Percentiles rank a stretch among this genome's conserved stretches.
Conservation (phyloP, 2,329 filamentous ascomycete species). For the Colletotrichum limetticola region DNA sequence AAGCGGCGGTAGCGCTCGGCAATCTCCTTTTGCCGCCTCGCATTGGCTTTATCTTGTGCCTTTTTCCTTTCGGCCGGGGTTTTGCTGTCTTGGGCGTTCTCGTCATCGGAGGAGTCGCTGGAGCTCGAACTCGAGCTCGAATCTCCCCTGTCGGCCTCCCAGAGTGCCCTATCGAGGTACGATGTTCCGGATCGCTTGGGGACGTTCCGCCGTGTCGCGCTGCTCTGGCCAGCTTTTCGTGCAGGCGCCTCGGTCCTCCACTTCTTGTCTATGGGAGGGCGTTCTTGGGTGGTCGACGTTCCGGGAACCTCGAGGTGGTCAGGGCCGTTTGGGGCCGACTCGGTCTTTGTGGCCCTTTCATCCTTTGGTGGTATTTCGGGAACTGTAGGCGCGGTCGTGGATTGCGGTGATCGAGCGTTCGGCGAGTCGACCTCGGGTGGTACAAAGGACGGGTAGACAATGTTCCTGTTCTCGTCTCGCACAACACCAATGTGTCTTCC, state of each 20-base stretch:
- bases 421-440: conserved; percentile 43
- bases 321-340: conserved; percentile 29
- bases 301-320: not conserved
- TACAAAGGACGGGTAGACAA: conserved; percentile 46
- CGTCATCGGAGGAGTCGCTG: conserved; percentile 41
- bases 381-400: not conserved
- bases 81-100: conserved; percentile 1
- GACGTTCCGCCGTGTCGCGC: conserved; percentile 32
- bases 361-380: not conserved
- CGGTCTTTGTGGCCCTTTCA: conserved; percentile 20
- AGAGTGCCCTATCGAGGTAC: conserved; percentile 42
- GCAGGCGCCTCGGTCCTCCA: conserved; percentile 38
- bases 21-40: conserved; percentile 23
- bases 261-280: conserved; percentile 37
- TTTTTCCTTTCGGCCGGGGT: conserved; percentile 11
- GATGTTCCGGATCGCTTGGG: conserved; percentile 42
- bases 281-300: not conserved
- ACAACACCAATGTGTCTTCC: conserved; percentile 44
- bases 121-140: conserved; percentile 38
- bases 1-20: conserved; percentile 62
- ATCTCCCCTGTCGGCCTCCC: conserved; percentile 35
- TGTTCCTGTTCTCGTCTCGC: conserved; percentile 43
- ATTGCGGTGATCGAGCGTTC: not conserved
- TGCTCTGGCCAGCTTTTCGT: conserved; percentile 19
- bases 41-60: conserved; percentile 8